Base-by-base conservation (phyloP, 2,329 filamentous ascomycete genomes). In the Ramularia endophylla region DNA sequence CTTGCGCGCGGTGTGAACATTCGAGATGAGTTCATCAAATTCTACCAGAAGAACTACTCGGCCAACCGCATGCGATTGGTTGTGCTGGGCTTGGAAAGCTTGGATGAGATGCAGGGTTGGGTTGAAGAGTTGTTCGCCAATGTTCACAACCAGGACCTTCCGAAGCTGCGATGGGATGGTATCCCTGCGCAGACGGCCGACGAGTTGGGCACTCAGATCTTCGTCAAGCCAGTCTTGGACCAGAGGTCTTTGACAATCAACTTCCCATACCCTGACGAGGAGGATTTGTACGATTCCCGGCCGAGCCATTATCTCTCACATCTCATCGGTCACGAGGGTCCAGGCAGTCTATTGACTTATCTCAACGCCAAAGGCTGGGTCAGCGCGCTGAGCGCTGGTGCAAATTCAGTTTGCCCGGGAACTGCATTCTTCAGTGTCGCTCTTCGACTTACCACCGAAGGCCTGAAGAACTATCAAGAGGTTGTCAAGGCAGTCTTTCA, bases 61-160 rank as follows among this genome's bases (percentile, higher is more conserved):
- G 86, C 89, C 44, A 95, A 95, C 59, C 77, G 81, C 28, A 95
- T 95, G 86, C 95, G 94, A 71, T 71, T 95, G 36, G 87, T 89
- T 27, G 80, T 95, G 4, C 66, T 95, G 16, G 89, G 89, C 1
- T 77, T 83, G 37, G 89, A 95, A 62, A 73, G 80, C 5, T 71
- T 95, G 44, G 87, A 95, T 55, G 78, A 87, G 13, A 70, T 95
- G 41, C 83, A 95, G 63, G 70, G 75, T 40, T 95, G 88, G 89
- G 85, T 86, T 1, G 75, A 79, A 3, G 85, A 95, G 54, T 71
- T 94, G 44, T 95, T 95, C 62, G 81, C 85, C 0, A 77, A 75
- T 41, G 80, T 95, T 13, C 78, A 79, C 43, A 90, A 95, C 69
- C 90, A 95, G 67, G 71, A 88, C 51, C 71, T 95, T 12, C 69